These are phyloP conservation scores for Colletotrichum destructivum DNA, from an alignment of 2,329 filamentous ascomycete genomes.

Conservation along the genomic window DNA sequence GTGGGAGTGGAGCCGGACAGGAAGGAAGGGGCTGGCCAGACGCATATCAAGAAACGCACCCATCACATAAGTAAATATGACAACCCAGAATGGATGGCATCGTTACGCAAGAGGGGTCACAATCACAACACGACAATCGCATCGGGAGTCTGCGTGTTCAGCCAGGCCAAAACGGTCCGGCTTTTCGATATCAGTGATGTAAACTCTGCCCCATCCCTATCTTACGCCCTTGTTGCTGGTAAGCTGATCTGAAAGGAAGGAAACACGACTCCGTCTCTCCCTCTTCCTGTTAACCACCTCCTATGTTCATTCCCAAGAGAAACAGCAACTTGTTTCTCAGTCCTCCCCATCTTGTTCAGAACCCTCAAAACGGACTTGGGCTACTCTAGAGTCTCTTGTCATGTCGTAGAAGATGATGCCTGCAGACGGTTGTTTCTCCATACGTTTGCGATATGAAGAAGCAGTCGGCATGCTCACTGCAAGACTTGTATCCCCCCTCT, in stretches of 20 bases:
- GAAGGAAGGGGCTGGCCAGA: no score
- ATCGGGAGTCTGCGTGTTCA: neutral
- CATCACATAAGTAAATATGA: neutral
- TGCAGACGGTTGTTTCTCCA: neutral
- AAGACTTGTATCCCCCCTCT: neutral
- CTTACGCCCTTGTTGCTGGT: conserved; percentile 40
- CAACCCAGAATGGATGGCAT: no score
- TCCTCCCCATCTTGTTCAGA: neutral
- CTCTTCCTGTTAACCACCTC: conserved; percentile 9
- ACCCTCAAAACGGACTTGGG: neutral
- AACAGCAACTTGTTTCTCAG: conserved; percentile 1
- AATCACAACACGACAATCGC: neutral
- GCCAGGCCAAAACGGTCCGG: conserved; percentile 15
- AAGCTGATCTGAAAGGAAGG: conserved; percentile 1
- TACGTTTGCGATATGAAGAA: neutral
- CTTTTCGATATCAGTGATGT: conserved; percentile 37
- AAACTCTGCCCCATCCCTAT: conserved; percentile 20
- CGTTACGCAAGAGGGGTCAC: neutral
- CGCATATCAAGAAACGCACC: no score
- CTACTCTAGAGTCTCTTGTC: neutral
- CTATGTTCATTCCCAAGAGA: conserved; percentile 19
- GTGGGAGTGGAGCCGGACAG: no score
- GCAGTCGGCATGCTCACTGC: conserved; percentile 3
- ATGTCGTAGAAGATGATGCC: neutral
- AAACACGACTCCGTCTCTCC: conserved; percentile 8